Percentiles rank a stretch among this genome's conserved stretches.
phyloP scores from a whole-genome alignment of 2,329 filamentous ascomycete genomes.

The Trichothecium roseum region DNA sequence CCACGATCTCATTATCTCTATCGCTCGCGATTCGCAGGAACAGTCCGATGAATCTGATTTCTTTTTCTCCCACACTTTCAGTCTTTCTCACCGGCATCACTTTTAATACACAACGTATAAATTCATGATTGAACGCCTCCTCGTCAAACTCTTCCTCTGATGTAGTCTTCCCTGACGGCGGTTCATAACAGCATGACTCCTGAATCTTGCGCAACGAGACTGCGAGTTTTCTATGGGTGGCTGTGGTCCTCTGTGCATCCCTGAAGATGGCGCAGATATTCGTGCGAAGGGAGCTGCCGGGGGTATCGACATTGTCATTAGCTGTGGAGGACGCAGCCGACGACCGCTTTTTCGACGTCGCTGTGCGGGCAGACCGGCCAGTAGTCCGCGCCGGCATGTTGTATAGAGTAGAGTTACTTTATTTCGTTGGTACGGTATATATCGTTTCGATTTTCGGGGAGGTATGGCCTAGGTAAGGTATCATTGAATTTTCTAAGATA shows the following conservation, averaged over 20 bases:
- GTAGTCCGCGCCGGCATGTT: constrained; percentile 41
- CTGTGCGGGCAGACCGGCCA: constrained; percentile 33
- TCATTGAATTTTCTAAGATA: neutral
- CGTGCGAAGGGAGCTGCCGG: constrained; percentile 58
- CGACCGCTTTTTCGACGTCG: constrained; percentile 28
- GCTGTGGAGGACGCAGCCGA: constrained; percentile 44
- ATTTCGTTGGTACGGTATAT: no score
- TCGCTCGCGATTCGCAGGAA: constrained; percentile 67
- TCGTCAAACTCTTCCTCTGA: constrained; percentile 64
- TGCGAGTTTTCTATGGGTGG: constrained; percentile 80
- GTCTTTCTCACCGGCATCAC: constrained; percentile 85
- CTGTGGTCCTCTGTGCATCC: constrained; percentile 80
- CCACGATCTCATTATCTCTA: constrained; percentile 59
- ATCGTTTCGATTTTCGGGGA: no score
- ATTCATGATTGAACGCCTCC: constrained; percentile 77
- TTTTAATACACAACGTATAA: constrained; percentile 71
- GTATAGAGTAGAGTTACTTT: neutral
- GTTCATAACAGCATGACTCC: constrained; percentile 68
- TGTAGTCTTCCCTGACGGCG: constrained; percentile 37
- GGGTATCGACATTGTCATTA: constrained; percentile 66
- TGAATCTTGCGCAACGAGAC: constrained; percentile 85
- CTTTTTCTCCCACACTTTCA: constrained; percentile 76
- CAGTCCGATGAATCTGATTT: constrained; percentile 76
- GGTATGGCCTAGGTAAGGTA: no score
- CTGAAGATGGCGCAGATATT: constrained; percentile 65